These are phyloP conservation scores for Chenopodium formosanum DNA, from an alignment of 148 eudicot genomes.

Conservation along the genomic window DNA sequence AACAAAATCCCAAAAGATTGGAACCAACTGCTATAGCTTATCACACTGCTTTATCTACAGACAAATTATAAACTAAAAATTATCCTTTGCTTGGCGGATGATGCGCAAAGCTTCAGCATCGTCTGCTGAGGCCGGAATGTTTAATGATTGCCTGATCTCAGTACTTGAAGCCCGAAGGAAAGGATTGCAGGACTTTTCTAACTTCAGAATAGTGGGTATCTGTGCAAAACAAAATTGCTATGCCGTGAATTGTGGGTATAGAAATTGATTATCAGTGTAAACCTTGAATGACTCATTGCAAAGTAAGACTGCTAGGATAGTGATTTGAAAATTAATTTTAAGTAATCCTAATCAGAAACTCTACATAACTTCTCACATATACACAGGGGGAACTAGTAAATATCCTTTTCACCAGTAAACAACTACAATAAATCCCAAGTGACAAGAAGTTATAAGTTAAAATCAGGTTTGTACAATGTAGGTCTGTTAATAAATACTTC, in stretches of 20 bases:
- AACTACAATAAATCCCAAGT: too few species aligned
- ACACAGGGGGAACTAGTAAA: too few species aligned
- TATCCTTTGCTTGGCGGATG: constrained; percentile 77
- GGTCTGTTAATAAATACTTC: too few species aligned
- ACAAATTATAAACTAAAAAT: constrained; percentile 39
- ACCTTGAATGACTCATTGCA: background rate
- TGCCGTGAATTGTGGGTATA: background rate
- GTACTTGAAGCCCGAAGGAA: constrained; percentile 68
- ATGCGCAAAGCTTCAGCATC: constrained; percentile 65
- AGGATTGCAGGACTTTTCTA: constrained; percentile 77
- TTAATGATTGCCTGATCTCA: constrained; percentile 60
- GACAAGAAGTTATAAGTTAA: too few species aligned
- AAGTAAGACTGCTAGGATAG: background rate
- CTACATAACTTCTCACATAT: too few species aligned
- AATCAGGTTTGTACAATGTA: background rate
- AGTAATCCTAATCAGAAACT: too few species aligned
- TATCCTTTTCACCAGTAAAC: too few species aligned
- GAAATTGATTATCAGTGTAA: background rate
- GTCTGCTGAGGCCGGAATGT: constrained; percentile 50
- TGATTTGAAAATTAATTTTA: too few species aligned
- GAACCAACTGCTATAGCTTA: background rate
- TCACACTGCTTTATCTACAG: constrained; percentile 9
- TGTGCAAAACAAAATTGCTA: constrained; percentile 20
- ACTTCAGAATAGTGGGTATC: constrained; percentile 76
- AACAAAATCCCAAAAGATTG: background rate